Conservation (phyloP, 768 basidiomycete species). For the Leccinum subgranulosum region DNA sequence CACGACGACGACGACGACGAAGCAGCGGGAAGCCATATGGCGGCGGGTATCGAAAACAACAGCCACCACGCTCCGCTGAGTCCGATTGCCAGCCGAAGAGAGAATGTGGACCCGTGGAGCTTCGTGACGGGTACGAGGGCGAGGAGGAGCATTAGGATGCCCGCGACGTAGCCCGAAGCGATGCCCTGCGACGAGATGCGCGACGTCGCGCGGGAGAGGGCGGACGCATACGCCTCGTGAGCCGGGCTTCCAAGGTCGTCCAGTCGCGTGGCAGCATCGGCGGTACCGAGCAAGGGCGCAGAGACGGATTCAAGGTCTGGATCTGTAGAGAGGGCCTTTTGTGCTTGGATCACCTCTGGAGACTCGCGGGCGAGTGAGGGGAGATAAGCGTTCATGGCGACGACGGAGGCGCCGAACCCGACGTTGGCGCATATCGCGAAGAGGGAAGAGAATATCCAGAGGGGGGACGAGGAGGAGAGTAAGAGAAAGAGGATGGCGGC, state of each 20-base stretch:
- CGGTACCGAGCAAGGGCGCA: slow-evolving; percentile 35
- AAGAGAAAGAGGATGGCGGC: slow-evolving; percentile 69
- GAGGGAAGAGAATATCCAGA: slow-evolving; percentile 68
- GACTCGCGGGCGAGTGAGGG: slow-evolving; percentile 67
- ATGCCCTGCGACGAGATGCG: slow-evolving; percentile 84
- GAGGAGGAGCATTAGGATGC: slow-evolving; percentile 71
- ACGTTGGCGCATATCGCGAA: slow-evolving; percentile 80
- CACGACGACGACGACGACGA: neutral
- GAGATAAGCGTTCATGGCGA: slow-evolving; percentile 90
- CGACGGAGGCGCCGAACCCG: slow-evolving; percentile 80
- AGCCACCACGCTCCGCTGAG: slow-evolving; percentile 90
- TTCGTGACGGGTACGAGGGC: slow-evolving; percentile 74
- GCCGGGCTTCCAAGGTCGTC: slow-evolving; percentile 7
- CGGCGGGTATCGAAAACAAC: slow-evolving; percentile 74
- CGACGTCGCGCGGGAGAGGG: slow-evolving; percentile 71
- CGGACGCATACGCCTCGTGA: slow-evolving; percentile 47
- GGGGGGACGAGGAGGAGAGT: slow-evolving; percentile 63
- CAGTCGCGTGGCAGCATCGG: neutral
- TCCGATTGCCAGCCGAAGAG: slow-evolving; percentile 80
- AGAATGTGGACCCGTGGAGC: slow-evolving; percentile 71
- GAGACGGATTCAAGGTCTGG: slow-evolving; percentile 27
- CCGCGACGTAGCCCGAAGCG: slow-evolving; percentile 81
- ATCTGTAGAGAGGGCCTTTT: slow-evolving; percentile 15
- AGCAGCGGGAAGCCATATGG: slow-evolving; percentile 62
- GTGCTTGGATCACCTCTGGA: slow-evolving; percentile 50